These are phyloP conservation scores for Parsonsia alboflavescens DNA, from an alignment of 257 asterid genomes.

Conservation along the genomic window DNA sequence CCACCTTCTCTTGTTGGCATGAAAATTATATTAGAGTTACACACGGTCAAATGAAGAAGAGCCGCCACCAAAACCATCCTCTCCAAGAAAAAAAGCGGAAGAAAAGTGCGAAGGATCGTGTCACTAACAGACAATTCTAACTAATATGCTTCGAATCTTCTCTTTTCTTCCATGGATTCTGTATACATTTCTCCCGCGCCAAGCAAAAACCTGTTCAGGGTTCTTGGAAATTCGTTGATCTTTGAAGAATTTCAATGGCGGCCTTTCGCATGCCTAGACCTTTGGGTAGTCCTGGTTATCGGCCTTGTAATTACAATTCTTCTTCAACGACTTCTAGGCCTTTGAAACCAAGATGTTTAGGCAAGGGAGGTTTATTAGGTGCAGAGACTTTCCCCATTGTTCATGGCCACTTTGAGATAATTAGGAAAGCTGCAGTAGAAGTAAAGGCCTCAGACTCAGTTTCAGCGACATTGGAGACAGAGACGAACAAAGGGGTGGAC, in stretches of 20 bases:
- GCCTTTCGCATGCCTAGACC: conserved; percentile 39
- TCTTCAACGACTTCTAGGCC: conserved; percentile 13
- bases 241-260: conserved; percentile 37
- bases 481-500: conserved; percentile 30
- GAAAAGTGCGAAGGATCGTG: conserved; percentile 14
- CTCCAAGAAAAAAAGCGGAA: conserved; percentile 30
- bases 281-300: conserved; percentile 6
- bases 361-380: conserved; percentile 24
- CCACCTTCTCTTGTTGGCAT: conserved; percentile 20
- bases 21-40: not conserved
- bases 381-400: conserved; percentile 14
- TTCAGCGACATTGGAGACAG: conserved; percentile 36
- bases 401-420: conserved; percentile 16
- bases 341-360: conserved; percentile 19
- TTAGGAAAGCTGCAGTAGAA: conserved; percentile 26
- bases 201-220: not conserved
- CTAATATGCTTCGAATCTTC: conserved; percentile 69
- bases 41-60: not conserved
- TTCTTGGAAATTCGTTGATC: not conserved
- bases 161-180: conserved; percentile 5
- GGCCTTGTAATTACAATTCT: conserved; percentile 10
- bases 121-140: conserved; percentile 24
- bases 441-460: conserved; percentile 32
- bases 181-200: conserved; percentile 13
- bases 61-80: conserved; percentile 1